A percentile compares a stretch with the other conserved stretches of the same genome.
phyloP scores from a whole-genome alignment of 2,329 filamentous ascomycete genomes.

The Cyanodermella asteris region DNA sequence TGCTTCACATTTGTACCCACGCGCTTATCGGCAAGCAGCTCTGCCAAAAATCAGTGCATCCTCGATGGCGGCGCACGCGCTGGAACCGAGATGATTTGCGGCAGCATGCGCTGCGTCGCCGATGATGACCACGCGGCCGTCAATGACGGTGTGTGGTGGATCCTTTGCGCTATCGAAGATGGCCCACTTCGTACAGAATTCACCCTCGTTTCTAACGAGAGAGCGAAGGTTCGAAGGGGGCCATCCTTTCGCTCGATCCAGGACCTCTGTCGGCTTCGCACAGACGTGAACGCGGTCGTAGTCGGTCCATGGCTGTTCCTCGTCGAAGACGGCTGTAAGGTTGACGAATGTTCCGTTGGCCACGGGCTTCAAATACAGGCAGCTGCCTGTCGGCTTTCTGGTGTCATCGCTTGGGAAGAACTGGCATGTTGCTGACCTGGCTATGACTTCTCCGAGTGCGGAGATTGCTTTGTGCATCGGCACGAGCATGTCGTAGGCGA shows the following conservation, averaged over 20 bases:
- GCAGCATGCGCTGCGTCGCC: constrained; percentile 13
- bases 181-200: constrained; percentile 34
- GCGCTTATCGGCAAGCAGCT: too few species aligned
- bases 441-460: constrained; percentile 27
- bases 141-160: constrained; percentile 23
- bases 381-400: too few species aligned
- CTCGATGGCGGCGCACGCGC: constrained; percentile 11
- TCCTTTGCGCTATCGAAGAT: constrained; percentile 29
- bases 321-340: constrained; percentile 13
- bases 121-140: constrained; percentile 20
- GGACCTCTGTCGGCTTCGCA: constrained; percentile 19
- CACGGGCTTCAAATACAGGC: constrained; percentile 8
- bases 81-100: constrained; percentile 11
- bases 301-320: constrained; percentile 9
- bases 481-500: constrained; percentile 39
- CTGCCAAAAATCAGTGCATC: constrained; percentile 11
- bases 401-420: constrained; percentile 32
- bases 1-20: background rate
- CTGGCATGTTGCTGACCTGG: constrained; percentile 30
- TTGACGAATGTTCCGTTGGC: constrained; percentile 9
- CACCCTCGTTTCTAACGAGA: too few species aligned
- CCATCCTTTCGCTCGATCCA: constrained; percentile 20
- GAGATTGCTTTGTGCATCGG: constrained; percentile 32
- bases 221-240: constrained; percentile 16
- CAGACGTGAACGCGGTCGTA: constrained; percentile 8